A percentile compares a stretch with the other conserved stretches of the same genome.
Conservation (phyloP, 768 basidiomycete genomes). For the Pleurotus eryngii region DNA sequence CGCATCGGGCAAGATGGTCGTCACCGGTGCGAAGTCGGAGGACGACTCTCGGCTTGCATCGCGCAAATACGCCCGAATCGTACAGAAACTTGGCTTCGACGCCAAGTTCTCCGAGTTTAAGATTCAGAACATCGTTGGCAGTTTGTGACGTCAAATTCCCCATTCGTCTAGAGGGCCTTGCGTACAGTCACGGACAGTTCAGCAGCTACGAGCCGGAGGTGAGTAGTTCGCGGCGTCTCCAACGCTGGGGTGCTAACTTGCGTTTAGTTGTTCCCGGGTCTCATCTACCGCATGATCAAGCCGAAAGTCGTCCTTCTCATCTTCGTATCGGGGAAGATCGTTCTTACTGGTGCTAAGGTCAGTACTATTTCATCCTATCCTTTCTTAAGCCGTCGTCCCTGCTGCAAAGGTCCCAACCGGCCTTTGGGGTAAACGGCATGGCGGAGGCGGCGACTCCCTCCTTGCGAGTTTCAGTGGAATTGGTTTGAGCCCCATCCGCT, state of each 20-base stretch:
- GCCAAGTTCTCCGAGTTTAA: constrained; percentile 99
- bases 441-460: background rate
- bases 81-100: constrained; percentile 98
- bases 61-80: constrained; percentile 98
- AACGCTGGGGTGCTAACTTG: background rate
- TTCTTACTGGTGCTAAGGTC: constrained; percentile 98
- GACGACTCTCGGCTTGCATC: constrained; percentile 96
- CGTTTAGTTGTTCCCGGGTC: constrained; percentile 91
- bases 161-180: constrained; percentile 94
- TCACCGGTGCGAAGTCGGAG: constrained; percentile 98
- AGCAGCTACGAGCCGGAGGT: constrained; percentile 98
- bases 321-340: constrained; percentile 99
- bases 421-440: constrained; percentile 29
- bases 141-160: constrained; percentile 98
- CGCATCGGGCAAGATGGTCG: constrained; percentile 99
- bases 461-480: constrained; percentile 30
- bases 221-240: constrained; percentile 19
- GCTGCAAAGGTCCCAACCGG: constrained; percentile 29
- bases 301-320: constrained; percentile 98
- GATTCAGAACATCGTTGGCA: constrained; percentile 98
- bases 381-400: constrained; percentile 10
- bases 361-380: constrained; percentile 25
- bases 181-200: constrained; percentile 97
- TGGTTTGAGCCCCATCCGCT: constrained; percentile 48
- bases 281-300: constrained; percentile 99